These are phyloP conservation scores for Panellus pusillus DNA, from an alignment of 768 basidiomycete genomes.

Conservation along the genomic window DNA sequence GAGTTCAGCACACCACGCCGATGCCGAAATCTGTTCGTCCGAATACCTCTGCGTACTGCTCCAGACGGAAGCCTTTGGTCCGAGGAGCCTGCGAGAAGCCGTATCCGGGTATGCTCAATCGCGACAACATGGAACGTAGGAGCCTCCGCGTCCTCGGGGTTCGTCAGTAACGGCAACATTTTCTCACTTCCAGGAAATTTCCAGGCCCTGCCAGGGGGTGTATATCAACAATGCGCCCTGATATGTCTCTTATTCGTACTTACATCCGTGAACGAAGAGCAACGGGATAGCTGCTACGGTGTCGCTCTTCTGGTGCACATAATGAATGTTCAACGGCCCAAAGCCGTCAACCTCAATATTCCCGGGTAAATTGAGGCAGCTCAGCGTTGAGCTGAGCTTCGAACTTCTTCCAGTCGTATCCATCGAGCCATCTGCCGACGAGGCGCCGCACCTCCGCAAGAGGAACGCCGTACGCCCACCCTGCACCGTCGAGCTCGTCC, in stretches of 20 bases:
- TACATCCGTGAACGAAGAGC: constrained; percentile 61
- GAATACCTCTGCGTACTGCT: too few relatives aligned
- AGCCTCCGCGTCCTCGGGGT: too few relatives aligned
- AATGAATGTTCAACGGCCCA: constrained; percentile 49
- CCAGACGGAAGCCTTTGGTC: too few relatives aligned
- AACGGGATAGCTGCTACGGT: constrained; percentile 49
- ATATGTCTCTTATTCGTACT: constrained; percentile 3
- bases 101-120: too few relatives aligned
- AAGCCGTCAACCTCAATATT: constrained; percentile 49
- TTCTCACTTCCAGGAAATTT: too few relatives aligned
- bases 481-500: constrained; percentile 1
- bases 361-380: constrained; percentile 55
- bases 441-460: constrained; percentile 50
- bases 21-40: too few relatives aligned
- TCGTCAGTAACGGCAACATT: too few relatives aligned
- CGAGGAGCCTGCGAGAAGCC: too few relatives aligned
- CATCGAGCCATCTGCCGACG: constrained; percentile 47
- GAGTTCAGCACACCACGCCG: too few relatives aligned
- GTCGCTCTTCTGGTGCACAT: constrained; percentile 52
- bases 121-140: too few relatives aligned
- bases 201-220: too few relatives aligned
- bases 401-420: constrained; percentile 56
- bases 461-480: constrained; percentile 46
- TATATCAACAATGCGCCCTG: too few relatives aligned
- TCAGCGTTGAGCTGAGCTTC: constrained; percentile 50